Percentiles rank a stretch among this genome's conserved stretches.
Evolutionary conservation across 2,329 filamentous ascomycete species (phyloP).

Genomic region (Pseudogymnoascus sp.): DNA sequence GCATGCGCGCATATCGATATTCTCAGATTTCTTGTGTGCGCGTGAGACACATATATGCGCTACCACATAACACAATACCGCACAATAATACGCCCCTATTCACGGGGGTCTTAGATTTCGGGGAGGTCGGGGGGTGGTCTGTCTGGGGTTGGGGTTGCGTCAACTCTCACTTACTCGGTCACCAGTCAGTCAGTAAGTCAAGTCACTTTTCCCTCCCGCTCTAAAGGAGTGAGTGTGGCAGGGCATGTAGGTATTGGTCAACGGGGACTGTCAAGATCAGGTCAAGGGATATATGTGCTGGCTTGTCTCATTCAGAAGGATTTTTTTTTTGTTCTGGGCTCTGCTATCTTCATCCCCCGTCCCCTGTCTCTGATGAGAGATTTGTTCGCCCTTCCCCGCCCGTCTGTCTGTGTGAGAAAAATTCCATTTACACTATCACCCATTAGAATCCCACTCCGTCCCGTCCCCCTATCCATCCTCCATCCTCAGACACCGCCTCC

Average conservation of each 20-base stretch:
- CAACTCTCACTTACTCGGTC: background rate
- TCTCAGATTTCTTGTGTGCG: background rate
- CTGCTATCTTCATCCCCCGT: background rate
- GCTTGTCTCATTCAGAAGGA: background rate
- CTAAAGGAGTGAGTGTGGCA: background rate
- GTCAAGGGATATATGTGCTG: background rate
- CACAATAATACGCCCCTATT: background rate
- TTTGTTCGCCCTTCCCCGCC: background rate
- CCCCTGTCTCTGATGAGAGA: background rate
- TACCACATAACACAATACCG: background rate
- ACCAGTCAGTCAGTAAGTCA: background rate
- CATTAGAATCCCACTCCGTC: constrained; percentile 2
- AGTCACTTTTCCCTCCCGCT: background rate
- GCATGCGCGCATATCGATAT: background rate
- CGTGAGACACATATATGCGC: background rate
- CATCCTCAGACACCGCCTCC: background rate
- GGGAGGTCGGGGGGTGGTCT: background rate
- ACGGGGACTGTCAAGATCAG: background rate
- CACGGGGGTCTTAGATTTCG: background rate
- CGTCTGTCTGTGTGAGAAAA: background rate
- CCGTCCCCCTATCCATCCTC: background rate
- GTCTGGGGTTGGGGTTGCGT: background rate
- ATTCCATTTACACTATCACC: background rate
- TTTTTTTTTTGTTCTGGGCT: background rate
- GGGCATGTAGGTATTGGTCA: background rate